Conservation (phyloP, 257 asterid species). For the Gentiana straminea region DNA sequence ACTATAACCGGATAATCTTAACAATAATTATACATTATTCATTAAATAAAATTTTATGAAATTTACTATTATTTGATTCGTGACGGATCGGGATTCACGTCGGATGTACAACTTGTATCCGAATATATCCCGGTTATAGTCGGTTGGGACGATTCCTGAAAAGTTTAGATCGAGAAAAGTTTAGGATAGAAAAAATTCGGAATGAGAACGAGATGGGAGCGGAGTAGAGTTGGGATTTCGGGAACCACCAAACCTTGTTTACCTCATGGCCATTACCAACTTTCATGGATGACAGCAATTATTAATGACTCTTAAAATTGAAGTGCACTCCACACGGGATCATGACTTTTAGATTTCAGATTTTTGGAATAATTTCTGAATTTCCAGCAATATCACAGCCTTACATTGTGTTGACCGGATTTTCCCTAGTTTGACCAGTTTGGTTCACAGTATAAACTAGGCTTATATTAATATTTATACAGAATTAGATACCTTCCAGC, state of each 20-base stretch:
- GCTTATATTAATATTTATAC: background rate
- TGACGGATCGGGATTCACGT: too few relatives aligned
- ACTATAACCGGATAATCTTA: too few relatives aligned
- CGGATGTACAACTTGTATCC: too few relatives aligned
- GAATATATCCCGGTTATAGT: too few relatives aligned
- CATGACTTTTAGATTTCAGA: slow-evolving; percentile 7
- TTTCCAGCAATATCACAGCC: slow-evolving; percentile 37
- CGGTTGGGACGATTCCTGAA: too few relatives aligned
- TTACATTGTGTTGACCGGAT: slow-evolving; percentile 19
- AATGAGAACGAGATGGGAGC: too few relatives aligned
- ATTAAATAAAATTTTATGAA: too few relatives aligned
- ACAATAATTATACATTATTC: too few relatives aligned
- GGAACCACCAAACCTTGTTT: slow-evolving; percentile 2
- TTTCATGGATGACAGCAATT: background rate
- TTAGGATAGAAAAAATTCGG: too few relatives aligned
- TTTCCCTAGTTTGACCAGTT: slow-evolving; percentile 14
- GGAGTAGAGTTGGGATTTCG: too few relatives aligned
- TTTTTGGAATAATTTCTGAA: slow-evolving; percentile 16
- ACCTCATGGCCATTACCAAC: background rate
- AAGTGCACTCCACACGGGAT: slow-evolving; percentile 9
- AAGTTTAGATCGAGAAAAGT: too few relatives aligned
- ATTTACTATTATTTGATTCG: too few relatives aligned
- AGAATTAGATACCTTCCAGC: slow-evolving; percentile 32
- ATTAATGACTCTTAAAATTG: background rate
- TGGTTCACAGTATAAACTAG: background rate